Conservation (phyloP, 2,329 filamentous ascomycete species). For the Botryotinia convoluta region DNA sequence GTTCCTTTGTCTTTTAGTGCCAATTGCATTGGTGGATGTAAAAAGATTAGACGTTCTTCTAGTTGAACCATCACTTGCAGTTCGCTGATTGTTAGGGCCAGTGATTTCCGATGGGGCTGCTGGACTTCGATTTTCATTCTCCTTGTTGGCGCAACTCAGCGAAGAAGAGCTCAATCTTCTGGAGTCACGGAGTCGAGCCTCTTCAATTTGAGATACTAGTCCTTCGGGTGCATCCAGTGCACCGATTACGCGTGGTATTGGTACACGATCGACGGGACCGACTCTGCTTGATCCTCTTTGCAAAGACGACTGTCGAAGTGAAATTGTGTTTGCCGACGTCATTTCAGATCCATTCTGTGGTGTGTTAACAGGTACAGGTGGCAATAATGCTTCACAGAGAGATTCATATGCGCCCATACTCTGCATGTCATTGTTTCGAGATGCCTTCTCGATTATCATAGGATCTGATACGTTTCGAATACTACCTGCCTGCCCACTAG, state of each 20-base stretch:
- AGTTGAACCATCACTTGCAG: constrained; percentile 9
- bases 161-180: constrained; percentile 18
- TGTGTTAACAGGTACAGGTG: constrained; percentile 33
- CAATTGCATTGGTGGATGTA: constrained; percentile 26
- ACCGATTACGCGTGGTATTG: background rate
- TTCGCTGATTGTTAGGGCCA: constrained; percentile 1
- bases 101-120: background rate
- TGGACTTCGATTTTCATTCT: constrained; percentile 9
- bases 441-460: constrained; percentile 29
- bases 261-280: background rate
- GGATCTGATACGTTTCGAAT: constrained; percentile 38
- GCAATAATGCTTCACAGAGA: constrained; percentile 35
- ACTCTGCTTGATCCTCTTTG: background rate
- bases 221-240: background rate
- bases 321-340: background rate
- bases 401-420: constrained; percentile 34
- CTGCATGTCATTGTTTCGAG: constrained; percentile 29
- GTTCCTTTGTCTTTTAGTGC: constrained; percentile 46
- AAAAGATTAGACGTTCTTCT: constrained; percentile 29
- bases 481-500: constrained; percentile 37
- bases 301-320: constrained; percentile 1
- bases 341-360: constrained; percentile 26
- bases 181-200: background rate
- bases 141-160: constrained; percentile 3
- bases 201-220: constrained; percentile 9